Evolutionary conservation across 2,329 filamentous ascomycete species (phyloP), one percentile per base, ranked within the genome.

Genomic region (Botrytis sinoallii): DNA sequence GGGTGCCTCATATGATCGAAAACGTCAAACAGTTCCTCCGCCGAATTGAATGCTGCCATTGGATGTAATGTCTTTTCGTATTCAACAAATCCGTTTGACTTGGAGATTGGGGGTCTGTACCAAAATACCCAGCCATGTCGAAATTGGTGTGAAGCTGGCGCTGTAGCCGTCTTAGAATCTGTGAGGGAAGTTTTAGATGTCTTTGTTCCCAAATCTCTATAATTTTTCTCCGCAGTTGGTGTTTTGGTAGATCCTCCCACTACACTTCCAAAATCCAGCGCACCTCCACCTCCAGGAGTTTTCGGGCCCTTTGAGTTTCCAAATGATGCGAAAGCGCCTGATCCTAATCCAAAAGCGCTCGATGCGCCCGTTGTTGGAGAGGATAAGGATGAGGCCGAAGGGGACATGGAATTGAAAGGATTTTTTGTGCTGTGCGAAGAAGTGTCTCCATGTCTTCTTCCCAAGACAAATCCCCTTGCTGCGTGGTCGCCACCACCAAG

Each of bases 31-130:
- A 99, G 98, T 74, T 96, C 93, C 84, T 98, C 94, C 68, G 89
- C 94, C 9, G 93, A 94, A 75, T 88, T 88, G 80, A 97, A 93
- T 73, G 89, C 88, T 79, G 93, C 95, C 81, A 98, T 90, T 57
- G 94, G 90, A 79, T 96, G 92, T 75, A 97, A 91, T 10, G 95
- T 98, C 84, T 98, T 97, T 83, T 99, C 96, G 83, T 99, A 99
- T 83, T 98, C 95, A 79, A 91, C 88, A 80, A 87, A 91, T 59
- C 89, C 89, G 80, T 96, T 95, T 77, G 95, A 96, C 85, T 99
- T 99, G 77, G 94, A 95, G 79, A 97, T 97, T 68, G 96, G 96
- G 57, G 96, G 96, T 74, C 96, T 90, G 84, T 97, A 99, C 94
- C 96, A 98, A 82, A 98, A 94, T 48, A 97, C 91, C 96, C 96